These are phyloP conservation scores for Phytophthora citricola DNA, from an alignment of 352 stramenopile species.

Conservation along the genomic window DNA sequence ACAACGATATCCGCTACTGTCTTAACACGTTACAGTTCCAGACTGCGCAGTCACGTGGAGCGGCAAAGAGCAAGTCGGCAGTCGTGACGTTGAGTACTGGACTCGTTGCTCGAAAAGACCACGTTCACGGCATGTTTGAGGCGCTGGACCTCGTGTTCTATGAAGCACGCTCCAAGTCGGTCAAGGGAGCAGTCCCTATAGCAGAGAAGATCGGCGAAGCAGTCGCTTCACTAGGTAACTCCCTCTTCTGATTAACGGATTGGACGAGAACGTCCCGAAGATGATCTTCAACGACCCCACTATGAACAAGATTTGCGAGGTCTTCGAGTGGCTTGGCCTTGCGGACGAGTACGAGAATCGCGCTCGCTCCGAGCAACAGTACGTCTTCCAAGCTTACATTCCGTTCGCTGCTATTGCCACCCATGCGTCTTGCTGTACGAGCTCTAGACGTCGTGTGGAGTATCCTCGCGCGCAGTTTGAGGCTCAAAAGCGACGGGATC, in stretches of 20 bases:
- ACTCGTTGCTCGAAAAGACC: conserved; percentile 67
- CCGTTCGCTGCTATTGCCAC: conserved; percentile 77
- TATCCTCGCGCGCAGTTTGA: conserved; percentile 77
- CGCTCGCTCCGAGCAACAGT: conserved; percentile 76
- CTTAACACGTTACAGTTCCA: conserved; percentile 98
- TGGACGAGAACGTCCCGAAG: conserved; percentile 91
- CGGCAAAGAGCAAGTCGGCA: conserved; percentile 9
- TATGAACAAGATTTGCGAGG: conserved; percentile 81
- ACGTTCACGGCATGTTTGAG: conserved; percentile 67
- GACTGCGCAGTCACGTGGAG: conserved; percentile 47
- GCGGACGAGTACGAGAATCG: conserved; percentile 75
- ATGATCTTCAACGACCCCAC: conserved; percentile 92
- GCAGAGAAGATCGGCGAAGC: conserved; percentile 75
- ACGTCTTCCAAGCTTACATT: conserved; percentile 69
- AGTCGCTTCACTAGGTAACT: conserved; percentile 79
- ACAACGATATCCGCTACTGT: conserved; percentile 95
- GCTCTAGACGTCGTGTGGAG: conserved; percentile 70
- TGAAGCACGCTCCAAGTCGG: conserved; percentile 58
- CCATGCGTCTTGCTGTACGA: conserved; percentile 76
- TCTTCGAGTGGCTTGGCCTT: conserved; percentile 87
- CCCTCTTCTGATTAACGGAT: conserved; percentile 78
- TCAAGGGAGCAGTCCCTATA: conserved; percentile 33
- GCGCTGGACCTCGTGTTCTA: conserved; percentile 82
- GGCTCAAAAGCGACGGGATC: conserved; percentile 60
- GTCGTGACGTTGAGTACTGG: conserved; percentile 38